These are phyloP conservation scores for Candida chauliodis DNA, from an alignment of 805 yeast genomes.

Conservation along the genomic window DNA sequence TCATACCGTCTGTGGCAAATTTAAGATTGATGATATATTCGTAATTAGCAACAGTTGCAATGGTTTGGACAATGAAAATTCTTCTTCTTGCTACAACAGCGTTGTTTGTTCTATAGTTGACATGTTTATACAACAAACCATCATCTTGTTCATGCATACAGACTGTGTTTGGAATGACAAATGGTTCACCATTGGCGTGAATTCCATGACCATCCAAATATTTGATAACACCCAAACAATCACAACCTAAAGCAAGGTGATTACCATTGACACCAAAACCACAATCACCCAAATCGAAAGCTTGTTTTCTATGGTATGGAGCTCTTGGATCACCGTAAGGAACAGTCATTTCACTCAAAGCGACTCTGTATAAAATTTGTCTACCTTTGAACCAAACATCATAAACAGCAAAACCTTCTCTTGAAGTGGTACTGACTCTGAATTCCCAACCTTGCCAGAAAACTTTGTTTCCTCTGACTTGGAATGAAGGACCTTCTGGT, in stretches of 20 bases:
- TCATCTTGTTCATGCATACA: constrained; percentile 81
- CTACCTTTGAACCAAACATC: constrained; percentile 75
- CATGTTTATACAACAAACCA: constrained; percentile 74
- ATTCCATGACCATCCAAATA: constrained; percentile 63
- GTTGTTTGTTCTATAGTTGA: constrained; percentile 68
- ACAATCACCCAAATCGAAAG: constrained; percentile 81
- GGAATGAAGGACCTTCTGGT: constrained; percentile 79
- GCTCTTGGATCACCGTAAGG: constrained; percentile 81
- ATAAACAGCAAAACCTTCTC: constrained; percentile 78
- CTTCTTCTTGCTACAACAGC: constrained; percentile 77
- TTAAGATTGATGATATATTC: constrained; percentile 72
- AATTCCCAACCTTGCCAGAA: constrained; percentile 85
- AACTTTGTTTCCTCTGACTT: constrained; percentile 52
- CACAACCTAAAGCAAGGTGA: constrained; percentile 69
- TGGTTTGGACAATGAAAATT: constrained; percentile 74
- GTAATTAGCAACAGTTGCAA: constrained; percentile 82
- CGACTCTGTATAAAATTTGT: constrained; percentile 66
- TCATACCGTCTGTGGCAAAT: constrained; percentile 75
- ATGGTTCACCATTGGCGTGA: constrained; percentile 59
- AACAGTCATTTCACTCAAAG: constrained; percentile 81
- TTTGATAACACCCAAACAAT: constrained; percentile 76
- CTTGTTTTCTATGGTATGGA: constrained; percentile 83
- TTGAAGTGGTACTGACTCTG: constrained; percentile 61
- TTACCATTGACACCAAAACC: constrained; percentile 77
- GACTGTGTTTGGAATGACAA: constrained; percentile 61